These are phyloP conservation scores for Trichoderma sp. DNA, from an alignment of 2,329 filamentous ascomycete genomes.

Conservation along the genomic window DNA sequence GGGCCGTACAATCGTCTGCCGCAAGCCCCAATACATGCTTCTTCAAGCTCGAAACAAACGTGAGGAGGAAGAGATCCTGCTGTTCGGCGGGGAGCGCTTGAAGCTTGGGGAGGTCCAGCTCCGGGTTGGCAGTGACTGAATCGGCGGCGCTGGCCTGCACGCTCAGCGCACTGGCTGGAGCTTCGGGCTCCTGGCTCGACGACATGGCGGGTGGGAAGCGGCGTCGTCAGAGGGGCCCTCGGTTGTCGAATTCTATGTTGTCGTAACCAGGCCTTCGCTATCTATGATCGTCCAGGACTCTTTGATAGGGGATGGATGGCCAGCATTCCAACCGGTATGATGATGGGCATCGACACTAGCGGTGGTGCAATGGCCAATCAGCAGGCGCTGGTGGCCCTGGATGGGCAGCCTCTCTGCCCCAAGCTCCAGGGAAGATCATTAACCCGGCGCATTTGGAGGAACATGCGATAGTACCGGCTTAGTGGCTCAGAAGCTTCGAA, in stretches of 20 bases:
- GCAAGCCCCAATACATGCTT: slow-evolving; percentile 76
- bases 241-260: slow-evolving; percentile 20
- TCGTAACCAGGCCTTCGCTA: slow-evolving; percentile 4
- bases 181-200: slow-evolving; percentile 41
- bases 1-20: slow-evolving; percentile 77
- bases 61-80: slow-evolving; percentile 91
- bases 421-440: slow-evolving; percentile 34
- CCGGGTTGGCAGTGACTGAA: slow-evolving; percentile 59
- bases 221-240: slow-evolving; percentile 29
- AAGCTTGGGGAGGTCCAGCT: slow-evolving; percentile 88
- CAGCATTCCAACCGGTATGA: slow-evolving; percentile 21
- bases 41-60: slow-evolving; percentile 79
- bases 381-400: slow-evolving; percentile 17
- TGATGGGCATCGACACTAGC: slow-evolving; percentile 24
- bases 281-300: neutral
- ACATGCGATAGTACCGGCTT: slow-evolving; percentile 7
- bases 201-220: slow-evolving; percentile 36
- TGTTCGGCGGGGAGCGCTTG: slow-evolving; percentile 89
- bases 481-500: neutral
- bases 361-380: slow-evolving; percentile 27
- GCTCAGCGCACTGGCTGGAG: slow-evolving; percentile 34
- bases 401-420: slow-evolving; percentile 16
- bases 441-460: slow-evolving; percentile 34
- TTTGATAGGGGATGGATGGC: slow-evolving; percentile 17
- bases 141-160: slow-evolving; percentile 38